A percentile compares a stretch with the other conserved stretches of the same genome.
phyloP scores from a whole-genome alignment of 208 protist genomes.

The Acanthamoeba sp. region DNA sequence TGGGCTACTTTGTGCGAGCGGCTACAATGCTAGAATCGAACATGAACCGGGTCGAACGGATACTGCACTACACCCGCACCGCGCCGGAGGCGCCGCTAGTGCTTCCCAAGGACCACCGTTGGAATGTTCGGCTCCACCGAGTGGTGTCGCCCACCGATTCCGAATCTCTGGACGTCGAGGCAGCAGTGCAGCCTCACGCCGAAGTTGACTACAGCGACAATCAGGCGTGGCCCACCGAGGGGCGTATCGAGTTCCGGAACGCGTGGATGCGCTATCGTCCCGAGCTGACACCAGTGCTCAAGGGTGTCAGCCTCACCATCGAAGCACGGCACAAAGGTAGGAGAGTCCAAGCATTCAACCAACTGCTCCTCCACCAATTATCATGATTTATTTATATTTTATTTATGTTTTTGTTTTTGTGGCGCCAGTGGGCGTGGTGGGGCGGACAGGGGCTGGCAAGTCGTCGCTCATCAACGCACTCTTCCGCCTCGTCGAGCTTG shows the following conservation, averaged over 20 bases:
- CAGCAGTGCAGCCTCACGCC: too few relatives aligned
- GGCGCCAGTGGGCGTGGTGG: conserved; percentile 70
- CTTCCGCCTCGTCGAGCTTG: conserved; percentile 85
- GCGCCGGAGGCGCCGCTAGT: conserved; percentile 7
- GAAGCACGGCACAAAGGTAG: conserved; percentile 30
- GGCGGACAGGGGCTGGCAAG: conserved; percentile 68
- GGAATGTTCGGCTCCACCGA: neutral
- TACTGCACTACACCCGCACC: conserved; percentile 25
- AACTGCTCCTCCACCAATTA: neutral
- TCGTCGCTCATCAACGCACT: conserved; percentile 58
- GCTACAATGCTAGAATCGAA: conserved; percentile 46
- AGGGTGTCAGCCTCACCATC: conserved; percentile 40
- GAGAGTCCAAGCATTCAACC: too few relatives aligned
- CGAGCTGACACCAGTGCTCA: neutral
- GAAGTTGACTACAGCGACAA: neutral
- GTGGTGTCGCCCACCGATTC: neutral
- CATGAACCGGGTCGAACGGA: conserved; percentile 56
- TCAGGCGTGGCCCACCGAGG: conserved; percentile 8
- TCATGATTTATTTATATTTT: neutral
- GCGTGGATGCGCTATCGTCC: conserved; percentile 8
- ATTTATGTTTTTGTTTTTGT: neutral
- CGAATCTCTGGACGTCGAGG: too few relatives aligned
- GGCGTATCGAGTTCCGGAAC: conserved; percentile 24
- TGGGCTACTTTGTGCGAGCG: conserved; percentile 31
- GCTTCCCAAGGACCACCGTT: neutral